Conservation (phyloP, 352 stramenopile genomes). For the Hyaloperonospora brassicae region DNA sequence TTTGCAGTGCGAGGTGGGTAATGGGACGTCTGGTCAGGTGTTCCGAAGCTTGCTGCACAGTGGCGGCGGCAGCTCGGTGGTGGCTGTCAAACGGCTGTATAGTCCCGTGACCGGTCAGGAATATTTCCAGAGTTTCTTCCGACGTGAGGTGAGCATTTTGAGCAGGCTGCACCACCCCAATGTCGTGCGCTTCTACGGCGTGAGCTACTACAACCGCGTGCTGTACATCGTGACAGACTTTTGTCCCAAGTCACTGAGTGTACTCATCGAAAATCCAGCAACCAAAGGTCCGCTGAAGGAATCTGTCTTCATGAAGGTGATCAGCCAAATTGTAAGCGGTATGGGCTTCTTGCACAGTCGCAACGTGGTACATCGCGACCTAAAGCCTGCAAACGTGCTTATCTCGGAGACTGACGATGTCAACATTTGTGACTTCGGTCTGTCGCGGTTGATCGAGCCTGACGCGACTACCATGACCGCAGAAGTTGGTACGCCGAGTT, state of each 20-base stretch:
- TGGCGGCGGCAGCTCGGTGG: conserved; percentile 71
- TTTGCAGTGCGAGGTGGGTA: conserved; percentile 79
- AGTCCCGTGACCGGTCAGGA: conserved; percentile 80
- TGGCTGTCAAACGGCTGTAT: conserved; percentile 84
- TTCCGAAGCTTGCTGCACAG: conserved; percentile 81
- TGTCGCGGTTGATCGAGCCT: conserved; percentile 80
- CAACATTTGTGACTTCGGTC: conserved; percentile 92
- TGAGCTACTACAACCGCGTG: conserved; percentile 87
- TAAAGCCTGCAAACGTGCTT: conserved; percentile 93
- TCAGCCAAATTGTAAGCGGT: conserved; percentile 85
- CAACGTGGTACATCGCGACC: conserved; percentile 79
- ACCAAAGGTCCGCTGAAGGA: conserved; percentile 60
- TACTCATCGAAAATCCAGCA: conserved; percentile 71
- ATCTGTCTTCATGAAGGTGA: conserved; percentile 78
- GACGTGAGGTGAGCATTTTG: conserved; percentile 80
- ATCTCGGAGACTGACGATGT: conserved; percentile 87
- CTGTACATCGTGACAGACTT: conserved; percentile 89
- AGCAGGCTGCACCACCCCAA: conserved; percentile 84
- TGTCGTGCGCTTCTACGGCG: conserved; percentile 85
- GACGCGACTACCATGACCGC: conserved; percentile 83
- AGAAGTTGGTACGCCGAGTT: conserved; percentile 84
- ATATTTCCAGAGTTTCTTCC: conserved; percentile 88
- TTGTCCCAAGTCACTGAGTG: conserved; percentile 73
- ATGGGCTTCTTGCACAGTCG: conserved; percentile 88
- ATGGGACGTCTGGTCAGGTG: conserved; percentile 85